These are phyloP conservation scores for Pascua guehoae DNA, from an alignment of 1,284 basidiomycete species.

Conservation along the genomic window DNA sequence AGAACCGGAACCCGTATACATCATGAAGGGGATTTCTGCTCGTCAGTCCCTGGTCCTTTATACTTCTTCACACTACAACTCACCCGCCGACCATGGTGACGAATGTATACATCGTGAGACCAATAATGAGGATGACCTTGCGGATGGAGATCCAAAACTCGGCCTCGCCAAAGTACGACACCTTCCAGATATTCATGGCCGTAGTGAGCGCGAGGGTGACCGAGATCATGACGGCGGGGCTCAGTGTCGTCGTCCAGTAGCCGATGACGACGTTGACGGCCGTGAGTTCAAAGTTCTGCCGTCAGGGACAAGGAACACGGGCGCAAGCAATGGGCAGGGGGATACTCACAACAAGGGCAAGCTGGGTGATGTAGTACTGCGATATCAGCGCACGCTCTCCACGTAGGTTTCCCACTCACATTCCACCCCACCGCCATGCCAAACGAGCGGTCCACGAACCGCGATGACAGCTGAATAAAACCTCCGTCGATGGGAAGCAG, in stretches of 20 bases:
- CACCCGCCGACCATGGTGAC: conserved; percentile 36
- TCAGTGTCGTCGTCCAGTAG: conserved; percentile 27
- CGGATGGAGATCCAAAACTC: conserved; percentile 36
- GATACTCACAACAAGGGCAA: conserved; percentile 14
- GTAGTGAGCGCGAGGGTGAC: conserved; percentile 24
- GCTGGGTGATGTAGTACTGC: conserved; percentile 22
- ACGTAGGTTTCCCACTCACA: neutral
- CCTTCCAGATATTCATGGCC: conserved; percentile 26
- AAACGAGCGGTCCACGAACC: conserved; percentile 23
- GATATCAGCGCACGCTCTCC: neutral
- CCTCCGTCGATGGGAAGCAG: conserved; percentile 24
- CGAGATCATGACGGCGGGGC: conserved; percentile 32
- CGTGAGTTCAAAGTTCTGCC: conserved; percentile 20
- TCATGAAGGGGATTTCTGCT: conserved; percentile 4
- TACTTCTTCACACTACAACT: neutral
- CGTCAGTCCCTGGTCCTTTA: no score
- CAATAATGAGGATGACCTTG: conserved; percentile 36
- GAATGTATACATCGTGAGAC: conserved; percentile 37
- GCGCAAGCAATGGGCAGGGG: neutral
- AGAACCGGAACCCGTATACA: conserved; percentile 31
- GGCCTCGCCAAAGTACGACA: conserved; percentile 26
- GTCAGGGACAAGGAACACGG: no score
- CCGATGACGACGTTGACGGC: conserved; percentile 30
- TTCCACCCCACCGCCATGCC: conserved; percentile 26
- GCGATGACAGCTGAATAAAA: conserved; percentile 21